Conservation (phyloP, 495 filamentous ascomycete species). For the Annulohypoxylon moriforme region DNA sequence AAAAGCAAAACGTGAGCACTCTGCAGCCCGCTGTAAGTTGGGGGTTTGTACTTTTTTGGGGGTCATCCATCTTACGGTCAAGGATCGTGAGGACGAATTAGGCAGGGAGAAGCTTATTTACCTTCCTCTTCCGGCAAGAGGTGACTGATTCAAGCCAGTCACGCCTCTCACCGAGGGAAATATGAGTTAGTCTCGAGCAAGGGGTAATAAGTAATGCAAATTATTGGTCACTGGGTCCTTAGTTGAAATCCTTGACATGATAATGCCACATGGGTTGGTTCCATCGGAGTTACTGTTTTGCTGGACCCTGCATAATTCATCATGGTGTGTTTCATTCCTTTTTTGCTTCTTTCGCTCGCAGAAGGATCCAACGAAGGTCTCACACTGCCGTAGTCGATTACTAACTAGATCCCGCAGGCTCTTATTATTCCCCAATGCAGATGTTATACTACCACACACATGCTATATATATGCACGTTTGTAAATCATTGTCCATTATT, state of each 20-base stretch:
- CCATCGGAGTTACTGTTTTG: slow-evolving; percentile 21
- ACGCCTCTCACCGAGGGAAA: slow-evolving; percentile 28
- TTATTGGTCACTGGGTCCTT: slow-evolving; percentile 1
- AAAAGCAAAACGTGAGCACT: background rate
- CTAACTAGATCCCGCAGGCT: background rate
- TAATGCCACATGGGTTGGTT: slow-evolving; percentile 30
- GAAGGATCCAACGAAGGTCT: slow-evolving; percentile 24
- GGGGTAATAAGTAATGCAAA: background rate
- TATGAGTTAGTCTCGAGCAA: slow-evolving; percentile 2
- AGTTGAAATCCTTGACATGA: slow-evolving; percentile 4
- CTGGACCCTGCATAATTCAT: slow-evolving; percentile 25
- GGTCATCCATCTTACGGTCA: background rate
- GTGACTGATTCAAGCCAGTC: slow-evolving; percentile 20
- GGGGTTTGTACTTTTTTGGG: background rate
- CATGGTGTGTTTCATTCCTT: slow-evolving; percentile 33
- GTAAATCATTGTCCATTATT: slow-evolving; percentile 15
- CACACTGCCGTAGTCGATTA: background rate
- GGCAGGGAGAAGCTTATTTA: background rate
- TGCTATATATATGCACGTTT: slow-evolving; percentile 16
- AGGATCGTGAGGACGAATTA: slow-evolving; percentile 3
- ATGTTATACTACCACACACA: background rate
- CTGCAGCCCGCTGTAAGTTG: background rate
- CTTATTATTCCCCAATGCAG: background rate
- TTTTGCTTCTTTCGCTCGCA: slow-evolving; percentile 1
- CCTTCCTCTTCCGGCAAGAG: slow-evolving; percentile 27